A percentile compares a stretch with the other conserved stretches of the same genome.
phyloP scores from a whole-genome alignment of 2,329 filamentous ascomycete genomes.

The Leptographium wingfieldii region DNA sequence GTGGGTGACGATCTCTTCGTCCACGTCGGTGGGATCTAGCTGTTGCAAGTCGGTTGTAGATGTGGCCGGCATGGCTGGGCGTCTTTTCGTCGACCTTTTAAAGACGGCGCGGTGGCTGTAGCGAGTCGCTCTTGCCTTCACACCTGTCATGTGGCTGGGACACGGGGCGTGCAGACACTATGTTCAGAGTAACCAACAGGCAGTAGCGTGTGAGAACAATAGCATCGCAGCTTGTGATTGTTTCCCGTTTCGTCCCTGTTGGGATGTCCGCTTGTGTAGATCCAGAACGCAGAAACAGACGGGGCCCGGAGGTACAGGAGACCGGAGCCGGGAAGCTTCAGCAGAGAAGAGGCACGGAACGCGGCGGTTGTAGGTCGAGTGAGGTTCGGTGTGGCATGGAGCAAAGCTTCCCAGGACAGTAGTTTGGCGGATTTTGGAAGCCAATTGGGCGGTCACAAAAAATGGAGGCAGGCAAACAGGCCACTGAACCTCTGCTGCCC shows the following conservation, averaged over 20 bases:
- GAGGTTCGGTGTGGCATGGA: neutral
- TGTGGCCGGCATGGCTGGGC: conserved; percentile 6
- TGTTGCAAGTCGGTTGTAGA: neutral
- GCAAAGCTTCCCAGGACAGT: neutral
- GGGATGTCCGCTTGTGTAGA: neutral
- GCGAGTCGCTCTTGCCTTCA: conserved; percentile 4
- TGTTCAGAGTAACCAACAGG: neutral
- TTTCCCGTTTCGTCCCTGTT: neutral
- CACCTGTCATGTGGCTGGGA: conserved; percentile 7
- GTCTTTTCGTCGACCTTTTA: conserved; percentile 11
- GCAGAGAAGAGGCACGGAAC: neutral
- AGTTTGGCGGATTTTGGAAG: neutral
- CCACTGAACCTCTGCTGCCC: neutral
- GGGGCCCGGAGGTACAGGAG: neutral
- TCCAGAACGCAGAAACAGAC: neutral
- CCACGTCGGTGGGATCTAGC: conserved; percentile 4
- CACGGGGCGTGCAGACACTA: neutral
- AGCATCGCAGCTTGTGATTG: conserved; percentile 10
- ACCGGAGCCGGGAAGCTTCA: neutral
- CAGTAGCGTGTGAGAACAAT: conserved; percentile 7
- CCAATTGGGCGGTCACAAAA: neutral
- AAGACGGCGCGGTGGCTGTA: conserved; percentile 13
- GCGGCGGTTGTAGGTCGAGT: neutral
- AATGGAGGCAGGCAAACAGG: neutral
- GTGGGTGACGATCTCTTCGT: conserved; percentile 15